These are phyloP conservation scores for Sporisorium scitamineum DNA, from an alignment of 1,284 basidiomycete species.

Conservation along the genomic window DNA sequence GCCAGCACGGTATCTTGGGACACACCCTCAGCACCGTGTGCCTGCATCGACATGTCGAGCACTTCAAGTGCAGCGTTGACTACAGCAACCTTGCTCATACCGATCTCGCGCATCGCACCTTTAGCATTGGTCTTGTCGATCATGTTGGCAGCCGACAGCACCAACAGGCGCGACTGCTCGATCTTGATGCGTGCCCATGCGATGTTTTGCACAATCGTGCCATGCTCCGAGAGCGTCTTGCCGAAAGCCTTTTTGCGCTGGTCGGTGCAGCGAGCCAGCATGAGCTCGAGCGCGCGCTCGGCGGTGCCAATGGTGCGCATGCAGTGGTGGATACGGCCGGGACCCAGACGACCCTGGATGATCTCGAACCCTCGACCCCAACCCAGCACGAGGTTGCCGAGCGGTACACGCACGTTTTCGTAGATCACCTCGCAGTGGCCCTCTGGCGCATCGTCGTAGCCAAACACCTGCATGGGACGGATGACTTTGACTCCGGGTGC, in stretches of 20 bases:
- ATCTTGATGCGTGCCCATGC: constrained; percentile 93
- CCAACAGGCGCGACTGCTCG: constrained; percentile 85
- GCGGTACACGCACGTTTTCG: constrained; percentile 89
- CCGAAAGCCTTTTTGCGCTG: constrained; percentile 91
- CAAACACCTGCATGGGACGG: constrained; percentile 84
- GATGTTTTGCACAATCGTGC: constrained; percentile 90
- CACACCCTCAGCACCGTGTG: constrained; percentile 89
- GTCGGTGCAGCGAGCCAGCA: constrained; percentile 93
- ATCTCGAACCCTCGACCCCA: constrained; percentile 97
- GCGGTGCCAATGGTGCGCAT: constrained; percentile 96
- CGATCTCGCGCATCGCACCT: constrained; percentile 95
- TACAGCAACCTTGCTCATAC: constrained; percentile 90
- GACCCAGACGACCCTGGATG: constrained; percentile 95
- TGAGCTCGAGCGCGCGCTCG: constrained; percentile 83
- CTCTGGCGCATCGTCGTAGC: constrained; percentile 69
- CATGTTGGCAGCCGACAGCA: constrained; percentile 92
- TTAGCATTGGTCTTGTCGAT: constrained; percentile 92
- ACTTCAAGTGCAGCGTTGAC: constrained; percentile 87
- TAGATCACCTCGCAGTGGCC: constrained; percentile 96
- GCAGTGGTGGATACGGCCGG: constrained; percentile 91
- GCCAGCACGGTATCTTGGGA: constrained; percentile 90
- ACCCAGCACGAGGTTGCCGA: constrained; percentile 85
- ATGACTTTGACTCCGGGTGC: constrained; percentile 88
- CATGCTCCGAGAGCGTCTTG: constrained; percentile 89
- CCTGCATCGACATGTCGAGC: constrained; percentile 93